Evolutionary conservation across 1,284 basidiomycete species (phyloP).

Genomic region (Chiua sp.): DNA sequence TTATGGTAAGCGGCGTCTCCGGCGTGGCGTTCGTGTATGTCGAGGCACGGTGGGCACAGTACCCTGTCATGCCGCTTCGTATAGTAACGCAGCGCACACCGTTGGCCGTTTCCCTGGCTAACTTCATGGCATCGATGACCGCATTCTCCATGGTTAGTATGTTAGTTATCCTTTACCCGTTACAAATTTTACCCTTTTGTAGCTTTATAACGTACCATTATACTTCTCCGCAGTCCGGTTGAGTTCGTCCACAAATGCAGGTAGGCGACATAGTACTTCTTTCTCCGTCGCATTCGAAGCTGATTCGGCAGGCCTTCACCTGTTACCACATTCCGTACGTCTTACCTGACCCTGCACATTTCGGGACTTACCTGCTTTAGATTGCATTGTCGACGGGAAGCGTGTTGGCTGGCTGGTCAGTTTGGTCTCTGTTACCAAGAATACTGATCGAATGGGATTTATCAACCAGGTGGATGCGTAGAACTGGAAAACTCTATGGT

Average conservation of each 20-base stretch:
- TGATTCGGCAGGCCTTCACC: conserved; percentile 61
- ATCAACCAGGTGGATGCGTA: conserved; percentile 73
- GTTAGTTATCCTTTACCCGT: neutral
- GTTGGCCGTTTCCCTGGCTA: conserved; percentile 79
- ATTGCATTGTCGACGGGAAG: conserved; percentile 81
- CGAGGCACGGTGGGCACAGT: conserved; percentile 74
- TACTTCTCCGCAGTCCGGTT: conserved; percentile 90
- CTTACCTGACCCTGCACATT: neutral
- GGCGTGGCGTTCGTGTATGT: conserved; percentile 69
- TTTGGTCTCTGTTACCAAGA: conserved; percentile 11
- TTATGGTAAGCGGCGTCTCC: conserved; percentile 60
- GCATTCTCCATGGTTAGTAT: conserved; percentile 81
- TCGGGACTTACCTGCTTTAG: conserved; percentile 41
- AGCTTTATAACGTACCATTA: conserved; percentile 90
- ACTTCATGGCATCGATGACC: conserved; percentile 77
- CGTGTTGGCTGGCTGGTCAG: conserved; percentile 83
- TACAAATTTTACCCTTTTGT: conserved; percentile 8
- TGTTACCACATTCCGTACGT: conserved; percentile 86
- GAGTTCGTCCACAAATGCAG: conserved; percentile 72
- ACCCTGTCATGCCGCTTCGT: conserved; percentile 86
- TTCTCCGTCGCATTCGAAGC: neutral
- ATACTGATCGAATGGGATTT: neutral
- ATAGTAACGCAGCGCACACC: conserved; percentile 80
- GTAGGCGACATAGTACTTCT: conserved; percentile 43
- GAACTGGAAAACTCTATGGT: conserved; percentile 80